Conservation (phyloP, 2,329 filamentous ascomycete genomes). For the Fusarium nurragi region DNA sequence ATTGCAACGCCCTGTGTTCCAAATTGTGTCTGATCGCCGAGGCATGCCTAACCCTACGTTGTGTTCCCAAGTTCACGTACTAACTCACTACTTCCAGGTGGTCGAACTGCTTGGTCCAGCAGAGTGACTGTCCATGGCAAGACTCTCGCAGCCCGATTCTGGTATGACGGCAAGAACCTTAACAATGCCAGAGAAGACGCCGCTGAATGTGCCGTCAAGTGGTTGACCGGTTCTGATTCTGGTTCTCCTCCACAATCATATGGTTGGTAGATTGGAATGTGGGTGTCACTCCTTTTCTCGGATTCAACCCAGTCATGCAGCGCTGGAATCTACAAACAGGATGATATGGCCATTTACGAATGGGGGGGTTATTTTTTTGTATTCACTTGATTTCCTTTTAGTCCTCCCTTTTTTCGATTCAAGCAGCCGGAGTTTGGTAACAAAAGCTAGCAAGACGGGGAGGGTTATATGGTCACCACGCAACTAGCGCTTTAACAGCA, state of each 20-base stretch:
- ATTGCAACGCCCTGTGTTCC: slow-evolving; percentile 67
- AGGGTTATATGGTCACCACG: slow-evolving; percentile 10
- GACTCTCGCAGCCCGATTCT: slow-evolving; percentile 78
- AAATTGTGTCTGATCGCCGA: slow-evolving; percentile 78
- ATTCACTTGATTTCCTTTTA: slow-evolving; percentile 6
- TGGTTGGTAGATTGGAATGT: slow-evolving; percentile 31
- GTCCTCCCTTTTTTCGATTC: slow-evolving; percentile 14
- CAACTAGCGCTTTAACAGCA: slow-evolving; percentile 8
- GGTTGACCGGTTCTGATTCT: slow-evolving; percentile 56
- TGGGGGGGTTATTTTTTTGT: slow-evolving; percentile 14
- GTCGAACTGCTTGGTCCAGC: slow-evolving; percentile 91
- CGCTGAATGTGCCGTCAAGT: slow-evolving; percentile 79
- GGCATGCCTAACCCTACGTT: slow-evolving; percentile 57
- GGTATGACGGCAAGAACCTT: slow-evolving; percentile 90
- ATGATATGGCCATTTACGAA: background rate
- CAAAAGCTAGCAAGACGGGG: slow-evolving; percentile 23
- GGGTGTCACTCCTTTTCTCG: slow-evolving; percentile 9
- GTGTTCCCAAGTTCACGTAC: background rate
- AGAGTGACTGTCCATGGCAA: slow-evolving; percentile 76
- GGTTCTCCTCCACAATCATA: slow-evolving; percentile 41
- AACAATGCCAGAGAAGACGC: slow-evolving; percentile 91
- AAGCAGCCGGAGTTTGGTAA: slow-evolving; percentile 38
- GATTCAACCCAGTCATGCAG: slow-evolving; percentile 1
- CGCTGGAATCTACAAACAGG: background rate
- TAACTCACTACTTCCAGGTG: slow-evolving; percentile 62